Evolutionary conservation across 192 early-diverging fungal species (phyloP), one percentile per base, ranked within the genome.

Genomic region (Podochytrium sp.): DNA sequence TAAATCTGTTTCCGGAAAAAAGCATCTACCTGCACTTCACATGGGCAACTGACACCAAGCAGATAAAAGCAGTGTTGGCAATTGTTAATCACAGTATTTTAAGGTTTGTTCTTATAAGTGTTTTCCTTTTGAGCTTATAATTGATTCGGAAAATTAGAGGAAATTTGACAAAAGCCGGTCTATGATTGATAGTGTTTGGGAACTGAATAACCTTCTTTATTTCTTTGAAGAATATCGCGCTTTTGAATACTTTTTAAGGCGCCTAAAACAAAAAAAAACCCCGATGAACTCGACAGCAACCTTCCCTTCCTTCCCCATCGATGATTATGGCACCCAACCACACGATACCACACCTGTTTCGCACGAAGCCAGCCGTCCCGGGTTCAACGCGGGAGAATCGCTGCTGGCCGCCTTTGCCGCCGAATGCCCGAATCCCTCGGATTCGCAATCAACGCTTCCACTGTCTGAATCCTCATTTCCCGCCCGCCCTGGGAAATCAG

Each of bases 1-100:
- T 84, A 29, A 86, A 86, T 79, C 60, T 73, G 51, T 67, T 41
- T 52, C 65, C 73, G 30, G 77, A 80, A 56, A 84, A 83, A 65
- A 84, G 80, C 67, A 79, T 87, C 33, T 87, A 89, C 77, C 70
- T 83, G 27, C 87, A 89, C 63, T 87, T 84, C 57, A 89, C 87
- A n/a, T 89, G 84, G 64, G 87, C 87, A 16, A 89, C 87, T 14
- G 87, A 89, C 75, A 89, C 87, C 18, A 82, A 69, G 30, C 84
- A 88, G 58, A 81, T 88, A 39, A 73, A 76, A 58, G 79, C 81
- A 59, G 83, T 87, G 20, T 49, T 76, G 53, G 55, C 66, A 14
- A 76, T 68, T 18, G 75, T 76, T n/a, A 76, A 76, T 68, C 50
- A 67, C 33, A 70, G 29, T 57, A 76, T 76, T 58, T 52, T 76